phyloP scores from a whole-genome alignment of 805 yeast species.

The Lipomyces mesembrius region DNA sequence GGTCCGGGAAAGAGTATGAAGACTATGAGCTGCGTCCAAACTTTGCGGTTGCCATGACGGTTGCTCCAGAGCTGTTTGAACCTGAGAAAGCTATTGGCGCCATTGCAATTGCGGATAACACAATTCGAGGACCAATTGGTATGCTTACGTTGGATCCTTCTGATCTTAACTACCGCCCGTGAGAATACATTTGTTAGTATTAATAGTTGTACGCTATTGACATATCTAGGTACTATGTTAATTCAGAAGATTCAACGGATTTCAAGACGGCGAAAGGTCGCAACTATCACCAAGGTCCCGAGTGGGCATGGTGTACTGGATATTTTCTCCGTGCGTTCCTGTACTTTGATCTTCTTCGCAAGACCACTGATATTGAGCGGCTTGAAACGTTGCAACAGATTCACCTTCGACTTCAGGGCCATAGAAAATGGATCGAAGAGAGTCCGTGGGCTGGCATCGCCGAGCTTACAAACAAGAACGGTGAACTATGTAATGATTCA shows the following conservation, averaged over 20 bases:
- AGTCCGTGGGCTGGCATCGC: conserved; percentile 94
- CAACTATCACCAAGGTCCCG: conserved; percentile 98
- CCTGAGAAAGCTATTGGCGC: conserved; percentile 65
- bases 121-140: conserved; percentile 86
- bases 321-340: conserved; percentile 81
- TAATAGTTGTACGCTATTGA: not conserved
- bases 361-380: conserved; percentile 50
- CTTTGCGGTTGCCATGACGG: conserved; percentile 90
- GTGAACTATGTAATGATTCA: conserved; percentile 78
- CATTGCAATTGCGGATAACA: conserved; percentile 68
- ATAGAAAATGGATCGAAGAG: conserved; percentile 68
- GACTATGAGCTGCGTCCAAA: conserved; percentile 94
- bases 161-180: conserved; percentile 88
- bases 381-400: conserved; percentile 61
- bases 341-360: conserved; percentile 55
- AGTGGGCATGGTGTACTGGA: conserved; percentile 95
- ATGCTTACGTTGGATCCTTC: conserved; percentile 90
- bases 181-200: not conserved
- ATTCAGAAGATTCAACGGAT: conserved; percentile 78
- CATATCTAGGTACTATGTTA: conserved; percentile 60
- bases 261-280: conserved; percentile 94
- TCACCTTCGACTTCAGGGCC: conserved; percentile 64
- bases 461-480: conserved; percentile 88
- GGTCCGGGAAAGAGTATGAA: conserved; percentile 83
- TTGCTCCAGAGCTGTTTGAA: conserved; percentile 88